A percentile compares a stretch with the other conserved stretches of the same genome.
These are phyloP conservation scores for Zasmidium citrigriseum DNA, from an alignment of 2,329 filamentous ascomycete genomes.

Conservation along the genomic window DNA sequence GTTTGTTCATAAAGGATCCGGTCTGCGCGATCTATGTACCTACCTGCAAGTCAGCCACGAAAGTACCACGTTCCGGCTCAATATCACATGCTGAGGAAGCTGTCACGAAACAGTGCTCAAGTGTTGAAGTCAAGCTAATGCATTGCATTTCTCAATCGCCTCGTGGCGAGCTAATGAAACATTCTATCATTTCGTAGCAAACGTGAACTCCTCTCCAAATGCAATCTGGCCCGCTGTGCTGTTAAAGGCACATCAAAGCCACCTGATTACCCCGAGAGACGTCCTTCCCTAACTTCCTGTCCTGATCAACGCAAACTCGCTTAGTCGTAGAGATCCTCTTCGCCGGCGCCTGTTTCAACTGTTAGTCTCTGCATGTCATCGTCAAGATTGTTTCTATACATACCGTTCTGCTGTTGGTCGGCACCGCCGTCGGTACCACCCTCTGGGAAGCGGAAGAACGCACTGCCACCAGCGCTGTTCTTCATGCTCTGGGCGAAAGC, in stretches of 20 bases:
- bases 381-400: conserved; percentile 28
- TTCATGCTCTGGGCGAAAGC: conserved; percentile 99
- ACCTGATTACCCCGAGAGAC: conserved; percentile 7
- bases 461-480: conserved; percentile 86
- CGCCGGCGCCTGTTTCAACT: conserved; percentile 74
- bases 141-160: conserved; percentile 8
- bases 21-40: neutral
- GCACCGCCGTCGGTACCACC: conserved; percentile 52
- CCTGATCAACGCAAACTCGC: conserved; percentile 8
- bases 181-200: conserved; percentile 16
- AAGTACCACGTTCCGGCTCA: no score
- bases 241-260: conserved; percentile 11
- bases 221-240: conserved; percentile 6
- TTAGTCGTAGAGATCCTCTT: conserved; percentile 96
- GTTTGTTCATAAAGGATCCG: neutral
- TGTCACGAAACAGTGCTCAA: no score
- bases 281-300: conserved; percentile 10
- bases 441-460: conserved; percentile 91
- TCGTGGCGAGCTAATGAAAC: conserved; percentile 19
- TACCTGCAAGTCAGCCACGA: no score
- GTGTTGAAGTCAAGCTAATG: neutral
- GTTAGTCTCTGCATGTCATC: conserved; percentile 14
- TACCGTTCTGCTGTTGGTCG: conserved; percentile 41
- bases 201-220: conserved; percentile 13
- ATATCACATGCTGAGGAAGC: no score